Evolutionary conservation across 306 rosid species (phyloP), one percentile per base, ranked within the genome.

Genomic region (Prosopis cineraria): DNA sequence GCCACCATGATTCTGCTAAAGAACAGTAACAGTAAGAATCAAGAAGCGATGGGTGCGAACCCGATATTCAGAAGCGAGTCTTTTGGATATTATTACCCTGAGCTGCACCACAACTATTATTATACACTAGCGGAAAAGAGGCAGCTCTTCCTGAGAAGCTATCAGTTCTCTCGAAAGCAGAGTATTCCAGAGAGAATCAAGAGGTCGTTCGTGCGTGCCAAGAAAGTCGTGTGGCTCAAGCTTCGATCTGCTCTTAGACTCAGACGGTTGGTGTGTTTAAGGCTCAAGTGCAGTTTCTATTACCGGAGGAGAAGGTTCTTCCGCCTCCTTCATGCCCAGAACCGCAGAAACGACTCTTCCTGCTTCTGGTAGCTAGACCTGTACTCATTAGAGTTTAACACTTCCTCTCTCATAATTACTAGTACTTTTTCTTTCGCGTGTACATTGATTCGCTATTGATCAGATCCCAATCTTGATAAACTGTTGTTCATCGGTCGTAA

Each of bases 141-240:
- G 69, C 97, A 90, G 44, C 33, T 91, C 3, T 93, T 93, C 37
- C 85, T 93, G 17, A 88, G 96, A 84, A 93, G 98, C 89, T 93
- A 93, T 77, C 91, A 93, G 78, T 93, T 93, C 86, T 71, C 88
- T 81, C 72, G 93, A 74, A 91, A 87, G 79, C 87, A 83, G 84
- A 90, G 83, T 63, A 13, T 93, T 0, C n/a, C 84, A 1, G 91
- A 89, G 85, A 91, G 87, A 76, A 83, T 93, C 80, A 91, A 78
- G 76, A 85, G 90, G 41, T 87, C 89, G 16, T 48, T 93, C 19
- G 60, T 86, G 37, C 84, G 89, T 75, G 88, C 73, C 14, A 93
- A 88, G 73, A 90, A 84, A 76, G 83, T 90, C 69, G 82, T 91
- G 1, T 86, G 88, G 84, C 8, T 91, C 9, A 87, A 87, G 85